Conservation (phyloP, 2,329 filamentous ascomycete species). For the Trichoderma oligosporum region DNA sequence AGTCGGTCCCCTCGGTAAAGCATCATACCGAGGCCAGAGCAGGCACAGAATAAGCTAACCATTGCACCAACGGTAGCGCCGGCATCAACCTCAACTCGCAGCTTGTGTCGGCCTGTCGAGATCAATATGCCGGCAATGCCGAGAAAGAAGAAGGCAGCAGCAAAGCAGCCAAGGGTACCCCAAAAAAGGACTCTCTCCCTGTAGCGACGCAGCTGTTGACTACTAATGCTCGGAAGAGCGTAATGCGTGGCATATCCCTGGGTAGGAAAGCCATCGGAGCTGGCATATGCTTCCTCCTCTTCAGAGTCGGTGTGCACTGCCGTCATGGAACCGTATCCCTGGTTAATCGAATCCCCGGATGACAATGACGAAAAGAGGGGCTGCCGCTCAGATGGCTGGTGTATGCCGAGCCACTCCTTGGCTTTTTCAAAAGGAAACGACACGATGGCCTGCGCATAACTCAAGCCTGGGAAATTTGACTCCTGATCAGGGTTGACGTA, state of each 20-base stretch:
- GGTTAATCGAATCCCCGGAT: conserved; percentile 23
- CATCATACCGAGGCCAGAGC: conserved; percentile 57
- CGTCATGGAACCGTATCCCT: conserved; percentile 31
- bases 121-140: conserved; percentile 63
- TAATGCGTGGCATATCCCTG: conserved; percentile 53
- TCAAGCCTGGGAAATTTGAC: conserved; percentile 58
- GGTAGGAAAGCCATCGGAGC: conserved; percentile 48
- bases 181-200: conserved; percentile 55
- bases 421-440: conserved; percentile 49
- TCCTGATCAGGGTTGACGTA: conserved; percentile 68
- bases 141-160: conserved; percentile 59
- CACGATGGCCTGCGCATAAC: conserved; percentile 53
- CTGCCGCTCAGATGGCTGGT: conserved; percentile 26
- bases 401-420: conserved; percentile 46
- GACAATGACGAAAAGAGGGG: conserved; percentile 18
- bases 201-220: conserved; percentile 48
- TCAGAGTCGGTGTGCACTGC: conserved; percentile 38
- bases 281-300: conserved; percentile 48
- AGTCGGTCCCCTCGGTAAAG: conserved; percentile 49
- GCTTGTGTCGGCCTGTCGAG: conserved; percentile 62
- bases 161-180: conserved; percentile 52
- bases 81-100: conserved; percentile 67
- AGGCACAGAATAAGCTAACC: conserved; percentile 60
- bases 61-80: conserved; percentile 68
- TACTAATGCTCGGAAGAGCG: conserved; percentile 49